Base-by-base conservation (phyloP, 495 filamentous ascomycete species). In the Baudoinia panamericana region DNA sequence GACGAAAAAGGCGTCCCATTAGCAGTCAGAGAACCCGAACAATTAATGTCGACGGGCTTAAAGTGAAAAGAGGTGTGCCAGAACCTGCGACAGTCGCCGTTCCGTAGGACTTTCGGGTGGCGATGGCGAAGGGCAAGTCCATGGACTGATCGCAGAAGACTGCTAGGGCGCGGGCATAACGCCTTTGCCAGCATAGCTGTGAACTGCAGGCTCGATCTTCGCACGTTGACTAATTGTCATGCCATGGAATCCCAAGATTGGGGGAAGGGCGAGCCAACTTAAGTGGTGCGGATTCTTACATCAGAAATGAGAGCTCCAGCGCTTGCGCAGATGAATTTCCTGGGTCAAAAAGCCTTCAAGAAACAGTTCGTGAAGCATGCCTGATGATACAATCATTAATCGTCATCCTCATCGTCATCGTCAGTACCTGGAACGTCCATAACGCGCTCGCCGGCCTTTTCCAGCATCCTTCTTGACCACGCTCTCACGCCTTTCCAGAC, bases 221-320 rank as follows among this genome's bases (percentile, higher is more conserved):
- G 86, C 85, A 90, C 77, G 76, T 70, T 81, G 85, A 93, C 86
- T 85, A 72, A 88, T 85, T 73, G 76, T 70, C 82, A 85, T 73
- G 65, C 69, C 76, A 88, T 76, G 67, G 78, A 65, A 19, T n/a
- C 32, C n/a, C 8, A 15, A 20, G 39, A 34, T 15, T n/a, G 36
- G 9, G 30, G 7, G 19, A 55, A 58, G 61, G 62, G 63, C 65
- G 73, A 82, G 85, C 67, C 79, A 92, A 86, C 86, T 94, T 74
- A 90, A 78, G 77, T 81, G 78, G 80, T 86, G 84, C 84, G 56
- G 30, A 13, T 16, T 11, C 33, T 27, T 27, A 15, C 18, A 34
- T 34, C 13, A 10, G 3, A 12, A 12, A 15, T 19, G 31, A 18
- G 18, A 5, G 31, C 31, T 34, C 18, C 16, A 19, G 15, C 13